Conservation (phyloP, 2,329 filamentous ascomycete genomes). For the Seiridium unicorne region DNA sequence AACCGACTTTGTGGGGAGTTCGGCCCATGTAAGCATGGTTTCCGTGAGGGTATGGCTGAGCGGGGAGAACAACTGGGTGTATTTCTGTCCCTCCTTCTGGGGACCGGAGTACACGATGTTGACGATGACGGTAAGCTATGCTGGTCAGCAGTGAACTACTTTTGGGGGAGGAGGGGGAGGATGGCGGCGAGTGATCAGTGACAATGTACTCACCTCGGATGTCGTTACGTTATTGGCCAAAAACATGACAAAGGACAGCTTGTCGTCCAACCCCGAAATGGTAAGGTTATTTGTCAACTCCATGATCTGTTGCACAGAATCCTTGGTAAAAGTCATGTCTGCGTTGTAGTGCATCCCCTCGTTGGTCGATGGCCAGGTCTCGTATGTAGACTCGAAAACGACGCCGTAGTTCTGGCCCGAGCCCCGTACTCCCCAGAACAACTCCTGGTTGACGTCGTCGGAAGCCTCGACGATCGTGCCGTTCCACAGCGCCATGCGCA, state of each 20-base stretch:
- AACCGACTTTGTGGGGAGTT: not conserved
- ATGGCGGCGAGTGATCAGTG: too few species aligned
- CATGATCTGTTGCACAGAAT: not conserved
- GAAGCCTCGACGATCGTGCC: not conserved
- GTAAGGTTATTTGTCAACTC: not conserved
- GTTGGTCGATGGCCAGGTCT: not conserved
- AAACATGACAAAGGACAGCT: not conserved
- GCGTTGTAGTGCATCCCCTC: not conserved
- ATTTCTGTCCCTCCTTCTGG: too few species aligned
- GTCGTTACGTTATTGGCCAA: not conserved
- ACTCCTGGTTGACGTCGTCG: not conserved
- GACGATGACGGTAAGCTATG: too few species aligned
- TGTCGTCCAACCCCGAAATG: not conserved
- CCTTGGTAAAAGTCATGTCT: slow-evolving; percentile 1
- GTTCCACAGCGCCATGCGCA: slow-evolving; percentile 1
- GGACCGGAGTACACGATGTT: too few species aligned
- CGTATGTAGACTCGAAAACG: slow-evolving; percentile 12
- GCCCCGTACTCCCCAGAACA: slow-evolving; percentile 20
- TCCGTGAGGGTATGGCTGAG: not conserved
- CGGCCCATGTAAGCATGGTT: not conserved
- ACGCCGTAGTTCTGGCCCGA: slow-evolving; percentile 21
- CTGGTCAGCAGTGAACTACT: too few species aligned
- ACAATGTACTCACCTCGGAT: too few species aligned
- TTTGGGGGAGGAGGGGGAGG: too few species aligned
- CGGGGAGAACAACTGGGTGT: too few species aligned